A percentile compares a stretch with the other conserved stretches of the same genome.
Evolutionary conservation across 163 green algal genomes (phyloP).

Genomic region (Prototheca wickerhamii): DNA sequence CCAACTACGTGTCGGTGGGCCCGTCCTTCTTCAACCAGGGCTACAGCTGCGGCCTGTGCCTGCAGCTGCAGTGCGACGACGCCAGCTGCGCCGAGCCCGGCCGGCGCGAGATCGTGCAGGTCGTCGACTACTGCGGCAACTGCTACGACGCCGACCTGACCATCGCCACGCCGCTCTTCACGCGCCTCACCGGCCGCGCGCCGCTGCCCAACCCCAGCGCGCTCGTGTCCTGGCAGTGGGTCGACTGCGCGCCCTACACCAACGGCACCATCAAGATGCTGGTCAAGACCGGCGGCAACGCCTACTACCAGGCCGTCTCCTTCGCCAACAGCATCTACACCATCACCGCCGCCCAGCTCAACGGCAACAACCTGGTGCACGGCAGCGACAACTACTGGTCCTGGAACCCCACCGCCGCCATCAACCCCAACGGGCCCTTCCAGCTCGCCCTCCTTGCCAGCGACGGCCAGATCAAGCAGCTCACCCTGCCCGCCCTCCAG

Average conservation of each 20-base stretch:
- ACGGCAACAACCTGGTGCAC: conserved; percentile 35
- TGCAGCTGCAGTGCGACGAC: conserved; percentile 31
- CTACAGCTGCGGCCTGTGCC: conserved; percentile 24
- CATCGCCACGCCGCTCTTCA: conserved; percentile 13
- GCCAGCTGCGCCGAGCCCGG: conserved; percentile 9
- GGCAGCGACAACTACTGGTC: conserved; percentile 15
- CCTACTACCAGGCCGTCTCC: conserved; percentile 31
- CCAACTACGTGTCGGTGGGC: conserved; percentile 21
- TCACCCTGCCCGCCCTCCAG: conserved; percentile 3
- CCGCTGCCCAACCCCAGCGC: conserved; percentile 10
- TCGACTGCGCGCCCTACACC: conserved; percentile 25
- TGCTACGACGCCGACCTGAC: conserved; percentile 19
- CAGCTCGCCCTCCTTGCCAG: conserved; percentile 6
- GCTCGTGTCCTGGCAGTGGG: conserved; percentile 22
- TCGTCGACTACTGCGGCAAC: conserved; percentile 32
- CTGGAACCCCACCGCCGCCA: conserved; percentile 28
- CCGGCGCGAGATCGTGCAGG: conserved; percentile 7
- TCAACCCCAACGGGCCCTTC: conserved; percentile 20
- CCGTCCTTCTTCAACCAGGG: conserved; percentile 13
- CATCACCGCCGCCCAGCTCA: conserved; percentile 68
- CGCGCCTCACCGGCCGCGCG: conserved; percentile 12
- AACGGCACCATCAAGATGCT: conserved; percentile 35
- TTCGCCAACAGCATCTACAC: conserved; percentile 22
- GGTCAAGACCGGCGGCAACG: conserved; percentile 21
- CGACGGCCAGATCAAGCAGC: conserved; percentile 21